Base-by-base conservation (phyloP, 306 rosid genomes). In the Myrica gale region DNA sequence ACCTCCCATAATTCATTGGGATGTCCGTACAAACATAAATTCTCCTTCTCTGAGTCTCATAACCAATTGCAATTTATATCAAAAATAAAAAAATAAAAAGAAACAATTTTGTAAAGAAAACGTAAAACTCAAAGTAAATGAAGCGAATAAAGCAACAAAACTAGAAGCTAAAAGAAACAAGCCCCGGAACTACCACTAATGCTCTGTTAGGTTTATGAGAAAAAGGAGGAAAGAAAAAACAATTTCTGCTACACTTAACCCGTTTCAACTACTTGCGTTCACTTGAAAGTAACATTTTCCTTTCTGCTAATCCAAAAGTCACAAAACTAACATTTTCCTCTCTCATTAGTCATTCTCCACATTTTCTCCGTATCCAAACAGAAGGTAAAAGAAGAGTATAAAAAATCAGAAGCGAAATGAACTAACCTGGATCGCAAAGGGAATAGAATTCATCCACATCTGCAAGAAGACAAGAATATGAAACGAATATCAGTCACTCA, bases 401-500 rank as follows among this genome's bases (percentile, higher is more conserved):
- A 74, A 44, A 42, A 23, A n/a, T 39, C 21, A 37, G 13, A 16
- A 55, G 6, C 8, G 10, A 57, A 72, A 9, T 54, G 76, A 67
- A 47, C 71, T 65, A 20, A 89, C 91, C 93, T 45, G 90, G 91
- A 84, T 85, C 89, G 54, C 90, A 85, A 21, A 81, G 90, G 62
- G 88, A 66, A 69, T 81, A 83, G 78, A 89, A 85, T 32, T 81
- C 80, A 8, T 87, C 84, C 54, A 84, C 89, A 76, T 85, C 88
- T 87, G 89, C 7, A 74, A 53, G 19, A 69, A 62, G 68, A 71
- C 32, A 56, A 21, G 21, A 62, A 54, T 4, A 81, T 32, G 26
- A 80, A 68, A 12, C 37, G 37, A 60, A 69, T 45, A 71, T 50
- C 58, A 73, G 6, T 42, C 45, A 73, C 53, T 58, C 39, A 67